Evolutionary conservation across 1,284 basidiomycete genomes (phyloP), one percentile per base, ranked within the genome.

Genomic region (Tylopilus sp.): DNA sequence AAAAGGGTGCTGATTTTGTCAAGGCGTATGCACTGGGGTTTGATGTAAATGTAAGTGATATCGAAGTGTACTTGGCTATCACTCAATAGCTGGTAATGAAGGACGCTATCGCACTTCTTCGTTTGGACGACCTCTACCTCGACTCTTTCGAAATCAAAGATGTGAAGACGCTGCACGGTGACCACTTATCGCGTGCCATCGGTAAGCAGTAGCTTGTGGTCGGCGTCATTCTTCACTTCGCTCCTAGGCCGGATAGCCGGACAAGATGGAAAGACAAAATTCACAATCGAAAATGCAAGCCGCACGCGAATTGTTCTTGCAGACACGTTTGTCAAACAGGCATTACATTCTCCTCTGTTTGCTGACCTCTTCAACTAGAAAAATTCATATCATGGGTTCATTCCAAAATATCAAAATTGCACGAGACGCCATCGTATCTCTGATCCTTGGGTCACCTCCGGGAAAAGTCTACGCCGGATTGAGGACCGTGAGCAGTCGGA

Each of bases 61-160:
- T 14, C n/a, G 24, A 35, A 41, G 19, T 24, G 11, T 52, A 25
- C 4, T 7, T 14, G 28, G 19, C 13, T 11, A 28, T 53, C 45
- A 40, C 36, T 20, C 53, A n/a, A 56, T 40, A 14, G 20, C 14
- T 48, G 48, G 25, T 46, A 40, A 36, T 47, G 31, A 59, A 99
- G 90, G 96, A 99, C 66, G 88, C 96, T 1, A 91, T 99, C 59
- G 97, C 96, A 3, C 85, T 99, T 10, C 82, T 99, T 28, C 85
- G 96, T 58, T 75, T 99, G 65, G 96, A 99, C 68, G 97, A 99
- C 70, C 81, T 99, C 15, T 99, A 98, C 72, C 87, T 99, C 40
- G 96, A 98, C 69, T 95, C 94, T 0, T 98, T 98, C 64, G 94
- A 99, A 74, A 95, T 99, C 74, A 99, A 98, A 72, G 96, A 99